Percentiles rank a stretch among this genome's conserved stretches.
Conservation (phyloP, 1,284 basidiomycete species). For the Cystobasidium slooffiae region DNA sequence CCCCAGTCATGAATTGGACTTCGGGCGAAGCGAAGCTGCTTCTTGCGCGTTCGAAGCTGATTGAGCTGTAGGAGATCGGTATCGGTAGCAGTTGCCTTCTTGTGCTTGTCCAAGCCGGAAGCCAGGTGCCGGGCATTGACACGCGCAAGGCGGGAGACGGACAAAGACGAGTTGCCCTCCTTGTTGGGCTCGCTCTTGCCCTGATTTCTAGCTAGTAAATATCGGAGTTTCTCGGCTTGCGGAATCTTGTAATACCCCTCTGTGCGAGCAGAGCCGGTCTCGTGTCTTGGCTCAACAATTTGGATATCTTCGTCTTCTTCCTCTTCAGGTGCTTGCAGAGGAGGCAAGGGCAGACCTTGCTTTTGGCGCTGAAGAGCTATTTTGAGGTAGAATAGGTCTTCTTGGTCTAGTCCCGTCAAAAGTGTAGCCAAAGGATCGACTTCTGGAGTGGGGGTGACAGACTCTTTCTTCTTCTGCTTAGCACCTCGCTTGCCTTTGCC, state of each 20-base stretch:
- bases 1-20: constrained; percentile 99
- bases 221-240: constrained; percentile 86
- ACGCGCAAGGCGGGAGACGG: constrained; percentile 75
- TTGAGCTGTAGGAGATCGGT: constrained; percentile 86
- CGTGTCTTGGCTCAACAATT: constrained; percentile 64
- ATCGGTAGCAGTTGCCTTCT: constrained; percentile 62
- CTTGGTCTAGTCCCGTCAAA: constrained; percentile 67
- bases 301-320: constrained; percentile 32
- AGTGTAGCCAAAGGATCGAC: background rate
- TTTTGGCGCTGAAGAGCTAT: constrained; percentile 63
- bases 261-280: constrained; percentile 82
- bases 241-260: constrained; percentile 96
- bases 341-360: constrained; percentile 50
- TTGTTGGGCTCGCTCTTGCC: constrained; percentile 59
- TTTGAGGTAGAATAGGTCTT: constrained; percentile 84
- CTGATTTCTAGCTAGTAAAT: constrained; percentile 67
- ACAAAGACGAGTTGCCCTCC: constrained; percentile 52
- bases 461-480: constrained; percentile 18
- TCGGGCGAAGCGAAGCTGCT: constrained; percentile 92
- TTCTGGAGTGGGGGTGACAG: constrained; percentile 11
- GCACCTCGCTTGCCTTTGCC: constrained; percentile 6
- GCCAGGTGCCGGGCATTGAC: constrained; percentile 91
- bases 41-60: constrained; percentile 96
- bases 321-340: constrained; percentile 47
- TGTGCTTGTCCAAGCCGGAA: constrained; percentile 93